phyloP scores from a whole-genome alignment of 2,329 filamentous ascomycete genomes.

The Ampelomyces quisqualis region DNA sequence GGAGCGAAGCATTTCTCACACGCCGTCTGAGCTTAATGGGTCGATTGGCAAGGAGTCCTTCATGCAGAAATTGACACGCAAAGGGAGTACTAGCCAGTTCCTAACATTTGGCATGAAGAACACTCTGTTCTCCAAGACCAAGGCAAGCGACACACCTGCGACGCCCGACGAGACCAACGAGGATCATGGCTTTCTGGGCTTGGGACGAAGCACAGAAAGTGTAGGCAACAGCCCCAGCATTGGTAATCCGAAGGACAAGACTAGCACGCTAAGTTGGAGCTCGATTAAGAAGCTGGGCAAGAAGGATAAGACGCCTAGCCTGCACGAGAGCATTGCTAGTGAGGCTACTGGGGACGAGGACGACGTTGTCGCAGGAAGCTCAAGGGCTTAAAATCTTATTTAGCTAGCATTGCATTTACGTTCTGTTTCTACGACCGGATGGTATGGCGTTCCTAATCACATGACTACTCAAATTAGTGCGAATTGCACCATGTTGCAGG shows the following conservation, averaged over 20 bases:
- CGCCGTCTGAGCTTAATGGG: slow-evolving; percentile 37
- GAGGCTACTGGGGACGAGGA: slow-evolving; percentile 44
- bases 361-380: slow-evolving; percentile 19
- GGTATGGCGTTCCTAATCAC: no score
- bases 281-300: slow-evolving; percentile 48
- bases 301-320: slow-evolving; percentile 49
- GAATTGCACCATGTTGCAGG: no score
- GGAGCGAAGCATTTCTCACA: slow-evolving; percentile 44
- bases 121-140: slow-evolving; percentile 35
- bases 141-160: slow-evolving; percentile 33
- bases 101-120: slow-evolving; percentile 45
- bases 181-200: slow-evolving; percentile 28
- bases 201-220: slow-evolving; percentile 31
- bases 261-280: slow-evolving; percentile 48
- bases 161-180: slow-evolving; percentile 46
- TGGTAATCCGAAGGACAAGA: slow-evolving; percentile 42
- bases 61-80: slow-evolving; percentile 54
- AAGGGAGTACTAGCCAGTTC: slow-evolving; percentile 51
- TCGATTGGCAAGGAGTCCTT: slow-evolving; percentile 49
- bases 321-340: slow-evolving; percentile 50
- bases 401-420: no score
- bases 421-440: no score
- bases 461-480: no score
- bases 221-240: slow-evolving; percentile 41
- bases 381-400: slow-evolving; percentile 14